phyloP scores from a whole-genome alignment of 495 filamentous ascomycete genomes.

The Penicillium canariense region DNA sequence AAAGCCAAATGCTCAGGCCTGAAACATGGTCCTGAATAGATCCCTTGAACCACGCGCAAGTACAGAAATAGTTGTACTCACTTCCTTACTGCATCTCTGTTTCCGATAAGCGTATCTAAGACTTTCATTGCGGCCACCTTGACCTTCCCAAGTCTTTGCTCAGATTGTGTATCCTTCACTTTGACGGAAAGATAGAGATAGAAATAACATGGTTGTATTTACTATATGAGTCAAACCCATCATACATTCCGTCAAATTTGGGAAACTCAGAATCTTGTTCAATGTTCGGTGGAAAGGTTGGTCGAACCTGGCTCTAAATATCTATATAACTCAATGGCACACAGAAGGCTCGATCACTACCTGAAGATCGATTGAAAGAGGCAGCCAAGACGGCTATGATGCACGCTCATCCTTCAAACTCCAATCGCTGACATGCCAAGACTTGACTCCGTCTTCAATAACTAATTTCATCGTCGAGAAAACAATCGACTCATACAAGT shows the following conservation, averaged over 20 bases:
- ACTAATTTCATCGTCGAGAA: constrained; percentile 59
- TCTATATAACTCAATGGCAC: too few species aligned
- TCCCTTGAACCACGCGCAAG: too few species aligned
- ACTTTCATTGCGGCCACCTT: too few species aligned
- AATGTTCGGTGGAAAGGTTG: too few species aligned
- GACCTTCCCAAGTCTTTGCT: too few species aligned
- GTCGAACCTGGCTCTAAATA: too few species aligned
- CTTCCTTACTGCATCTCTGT: background rate
- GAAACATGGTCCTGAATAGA: background rate
- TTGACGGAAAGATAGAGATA: too few species aligned
- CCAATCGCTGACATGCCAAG: constrained; percentile 63
- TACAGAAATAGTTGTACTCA: background rate
- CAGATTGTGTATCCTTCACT: too few species aligned
- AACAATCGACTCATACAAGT: constrained; percentile 55
- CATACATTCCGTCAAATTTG: too few species aligned
- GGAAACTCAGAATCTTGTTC: background rate
- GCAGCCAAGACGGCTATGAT: background rate
- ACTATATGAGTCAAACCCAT: too few species aligned
- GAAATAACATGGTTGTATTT: too few species aligned
- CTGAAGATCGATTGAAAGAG: background rate
- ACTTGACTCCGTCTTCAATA: constrained; percentile 52
- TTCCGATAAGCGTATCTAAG: too few species aligned
- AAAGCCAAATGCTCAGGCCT: background rate
- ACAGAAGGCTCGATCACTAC: background rate
- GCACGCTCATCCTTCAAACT: constrained; percentile 17